Evolutionary conservation across 2,329 filamentous ascomycete genomes (phyloP).

Genomic region (Monosporascus sp.): DNA sequence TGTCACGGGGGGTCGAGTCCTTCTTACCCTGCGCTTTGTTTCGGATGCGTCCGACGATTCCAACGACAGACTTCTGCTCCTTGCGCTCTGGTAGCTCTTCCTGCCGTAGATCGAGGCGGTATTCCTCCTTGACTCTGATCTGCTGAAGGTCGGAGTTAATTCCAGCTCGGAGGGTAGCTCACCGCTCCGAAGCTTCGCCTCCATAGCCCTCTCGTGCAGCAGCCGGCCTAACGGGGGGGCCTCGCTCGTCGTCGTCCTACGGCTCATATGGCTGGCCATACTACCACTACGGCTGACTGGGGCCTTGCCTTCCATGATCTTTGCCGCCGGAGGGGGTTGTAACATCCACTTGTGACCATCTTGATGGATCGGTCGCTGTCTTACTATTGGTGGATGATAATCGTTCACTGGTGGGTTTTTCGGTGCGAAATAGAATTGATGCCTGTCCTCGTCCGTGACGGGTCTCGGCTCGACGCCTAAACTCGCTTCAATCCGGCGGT

Average conservation of each 20-base stretch:
- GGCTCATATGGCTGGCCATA: slow-evolving; percentile 46
- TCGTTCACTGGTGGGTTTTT: slow-evolving; percentile 76
- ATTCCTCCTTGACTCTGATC: slow-evolving; percentile 10
- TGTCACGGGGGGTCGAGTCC: background rate
- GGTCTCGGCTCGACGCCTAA: slow-evolving; percentile 48
- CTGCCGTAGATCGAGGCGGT: slow-evolving; percentile 8
- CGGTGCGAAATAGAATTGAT: slow-evolving; percentile 56
- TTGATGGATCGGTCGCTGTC: slow-evolving; percentile 62
- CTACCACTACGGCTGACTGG: slow-evolving; percentile 60
- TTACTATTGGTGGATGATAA: slow-evolving; percentile 78
- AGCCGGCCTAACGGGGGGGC: slow-evolving; percentile 38
- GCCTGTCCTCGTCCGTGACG: slow-evolving; percentile 44
- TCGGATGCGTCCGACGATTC: slow-evolving; percentile 3
- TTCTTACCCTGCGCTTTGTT: background rate
- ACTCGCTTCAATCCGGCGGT: slow-evolving; percentile 47
- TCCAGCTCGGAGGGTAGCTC: slow-evolving; percentile 28
- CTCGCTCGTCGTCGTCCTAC: slow-evolving; percentile 37
- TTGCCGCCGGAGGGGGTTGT: slow-evolving; percentile 83
- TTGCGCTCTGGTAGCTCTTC: slow-evolving; percentile 4
- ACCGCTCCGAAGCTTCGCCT: slow-evolving; percentile 41
- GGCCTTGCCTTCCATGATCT: slow-evolving; percentile 84
- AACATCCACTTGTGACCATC: slow-evolving; percentile 86
- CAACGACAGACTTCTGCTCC: slow-evolving; percentile 10
- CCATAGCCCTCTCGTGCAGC: slow-evolving; percentile 41
- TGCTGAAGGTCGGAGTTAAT: slow-evolving; percentile 12